Conservation (phyloP, 2,329 filamentous ascomycete species). For the Colletotrichum sp. region DNA sequence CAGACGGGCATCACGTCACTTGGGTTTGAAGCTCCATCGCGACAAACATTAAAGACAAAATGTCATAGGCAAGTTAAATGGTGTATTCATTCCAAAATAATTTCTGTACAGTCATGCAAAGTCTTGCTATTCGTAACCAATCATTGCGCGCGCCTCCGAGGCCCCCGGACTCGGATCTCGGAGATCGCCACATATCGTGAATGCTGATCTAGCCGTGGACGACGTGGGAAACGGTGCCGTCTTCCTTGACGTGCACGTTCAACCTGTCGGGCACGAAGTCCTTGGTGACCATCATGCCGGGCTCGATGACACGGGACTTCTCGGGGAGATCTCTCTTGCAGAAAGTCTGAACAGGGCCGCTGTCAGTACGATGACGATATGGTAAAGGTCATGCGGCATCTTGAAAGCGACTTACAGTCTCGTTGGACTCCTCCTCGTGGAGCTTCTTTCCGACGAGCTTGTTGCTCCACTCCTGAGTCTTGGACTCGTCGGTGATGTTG, state of each 20-base stretch:
- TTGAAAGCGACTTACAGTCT: slow-evolving; percentile 52
- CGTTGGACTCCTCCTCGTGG: slow-evolving; percentile 52
- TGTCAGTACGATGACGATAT: not conserved
- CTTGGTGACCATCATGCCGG: slow-evolving; percentile 62
- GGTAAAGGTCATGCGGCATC: not conserved
- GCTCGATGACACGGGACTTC: slow-evolving; percentile 60
- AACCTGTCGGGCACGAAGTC: slow-evolving; percentile 60
- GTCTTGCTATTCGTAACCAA: not conserved
- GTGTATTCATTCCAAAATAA: not conserved
- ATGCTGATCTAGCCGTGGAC: slow-evolving; percentile 50
- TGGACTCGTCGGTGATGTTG: slow-evolving; percentile 45
- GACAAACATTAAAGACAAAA: not conserved
- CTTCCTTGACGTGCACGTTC: slow-evolving; percentile 64
- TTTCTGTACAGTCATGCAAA: not conserved
- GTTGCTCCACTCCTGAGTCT: slow-evolving; percentile 63
- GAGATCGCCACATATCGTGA: not conserved
- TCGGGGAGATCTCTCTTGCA: slow-evolving; percentile 65
- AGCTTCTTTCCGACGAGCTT: slow-evolving; percentile 70
- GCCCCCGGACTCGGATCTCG: not conserved
- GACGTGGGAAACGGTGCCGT: slow-evolving; percentile 66
- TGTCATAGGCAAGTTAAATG: not conserved
- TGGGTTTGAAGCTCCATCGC: not conserved
- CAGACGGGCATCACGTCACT: slow-evolving; percentile 10
- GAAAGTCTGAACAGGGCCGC: slow-evolving; percentile 52
- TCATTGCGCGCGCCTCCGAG: not conserved